Evolutionary conservation across 208 protist genomes (phyloP), one percentile per base, ranked within the genome.

Genomic region (Jaenimonas drosophilae): DNA sequence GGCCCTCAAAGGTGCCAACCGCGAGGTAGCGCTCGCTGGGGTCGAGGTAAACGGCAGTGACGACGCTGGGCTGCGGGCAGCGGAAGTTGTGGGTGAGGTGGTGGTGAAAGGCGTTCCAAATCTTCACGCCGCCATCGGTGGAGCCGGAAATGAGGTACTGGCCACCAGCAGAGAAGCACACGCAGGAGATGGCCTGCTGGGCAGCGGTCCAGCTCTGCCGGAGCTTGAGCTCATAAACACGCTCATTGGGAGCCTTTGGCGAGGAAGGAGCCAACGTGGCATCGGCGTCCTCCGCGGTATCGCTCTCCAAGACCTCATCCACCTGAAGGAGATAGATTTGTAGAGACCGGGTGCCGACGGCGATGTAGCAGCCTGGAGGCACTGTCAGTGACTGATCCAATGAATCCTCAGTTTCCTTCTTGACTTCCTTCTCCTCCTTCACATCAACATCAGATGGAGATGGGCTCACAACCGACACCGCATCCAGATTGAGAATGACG

Each of bases 71-170:
- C 26, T 67, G 54, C 7, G 84, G 54, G 49, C 64, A 70, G 46
- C 64, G 62, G 24, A 90, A 49, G 55, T 94, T 94, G 64, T 94
- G 86, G 11, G 86, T 94, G 12, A 94, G 70, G 59, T 94, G 70
- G 58, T 94, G 86, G 44, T 90, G 79, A 49, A 90, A 90, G 2
- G 76, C 73, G 45, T 94, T 84, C 81, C 86, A 94, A 46, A 81
- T 70, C 65, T 90, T 90, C 27, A 94, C 57, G 33, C 63, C 74
- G 29, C 86, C 86, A 54, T 94, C 86, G 17, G 86, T 88, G 28
- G 81, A 70, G 42, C 78, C 73, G 3, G 78, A 84, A 25, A 86
- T 48, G 53, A 94, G 72, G 52, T 79, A 79, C 21, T 65, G 66
- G 28, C 70, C 80, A 32, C 64, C 58, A 19, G 52, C 54, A 2